Evolutionary conservation across 2,329 filamentous ascomycete species (phyloP).

Genomic region (Mycosphaerella sp.): DNA sequence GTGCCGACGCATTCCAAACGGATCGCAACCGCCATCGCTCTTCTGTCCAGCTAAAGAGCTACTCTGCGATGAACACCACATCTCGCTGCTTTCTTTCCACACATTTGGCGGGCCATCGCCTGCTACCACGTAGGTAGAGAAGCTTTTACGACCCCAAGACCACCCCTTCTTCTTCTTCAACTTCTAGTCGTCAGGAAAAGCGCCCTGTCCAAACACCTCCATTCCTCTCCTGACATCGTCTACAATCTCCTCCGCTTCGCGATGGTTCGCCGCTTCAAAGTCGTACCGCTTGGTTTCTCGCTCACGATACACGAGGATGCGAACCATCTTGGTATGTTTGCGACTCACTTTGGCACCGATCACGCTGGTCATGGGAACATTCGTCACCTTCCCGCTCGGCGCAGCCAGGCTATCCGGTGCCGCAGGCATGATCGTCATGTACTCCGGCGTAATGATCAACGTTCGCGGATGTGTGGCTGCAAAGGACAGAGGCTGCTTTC

Average conservation of each 20-base stretch:
- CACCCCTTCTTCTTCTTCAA: neutral
- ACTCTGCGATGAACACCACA: too few species aligned
- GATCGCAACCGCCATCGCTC: too few species aligned
- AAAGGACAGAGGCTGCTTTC: slow-evolving; percentile 76
- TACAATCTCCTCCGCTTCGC: slow-evolving; percentile 73
- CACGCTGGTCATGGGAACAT: slow-evolving; percentile 74
- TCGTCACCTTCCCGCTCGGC: slow-evolving; percentile 60
- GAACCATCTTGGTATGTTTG: slow-evolving; percentile 73
- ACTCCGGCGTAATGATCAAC: slow-evolving; percentile 75
- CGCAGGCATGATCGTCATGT: slow-evolving; percentile 73
- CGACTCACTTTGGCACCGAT: slow-evolving; percentile 75
- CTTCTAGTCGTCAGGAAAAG: slow-evolving; percentile 7
- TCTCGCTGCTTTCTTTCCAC: neutral
- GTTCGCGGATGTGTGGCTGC: slow-evolving; percentile 68
- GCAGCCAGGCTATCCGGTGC: slow-evolving; percentile 31
- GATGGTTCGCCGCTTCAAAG: slow-evolving; percentile 67
- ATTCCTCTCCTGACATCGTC: slow-evolving; percentile 56
- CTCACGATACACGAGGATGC: slow-evolving; percentile 67
- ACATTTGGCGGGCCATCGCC: neutral
- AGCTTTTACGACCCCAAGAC: neutral
- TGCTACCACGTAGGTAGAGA: neutral
- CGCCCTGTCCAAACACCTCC: slow-evolving; percentile 16
- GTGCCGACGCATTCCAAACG: neutral
- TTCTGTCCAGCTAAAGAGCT: too few species aligned
- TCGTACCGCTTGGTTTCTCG: slow-evolving; percentile 76